phyloP scores from a whole-genome alignment of 768 basidiomycete genomes.

The Pisolithus orientalis region DNA sequence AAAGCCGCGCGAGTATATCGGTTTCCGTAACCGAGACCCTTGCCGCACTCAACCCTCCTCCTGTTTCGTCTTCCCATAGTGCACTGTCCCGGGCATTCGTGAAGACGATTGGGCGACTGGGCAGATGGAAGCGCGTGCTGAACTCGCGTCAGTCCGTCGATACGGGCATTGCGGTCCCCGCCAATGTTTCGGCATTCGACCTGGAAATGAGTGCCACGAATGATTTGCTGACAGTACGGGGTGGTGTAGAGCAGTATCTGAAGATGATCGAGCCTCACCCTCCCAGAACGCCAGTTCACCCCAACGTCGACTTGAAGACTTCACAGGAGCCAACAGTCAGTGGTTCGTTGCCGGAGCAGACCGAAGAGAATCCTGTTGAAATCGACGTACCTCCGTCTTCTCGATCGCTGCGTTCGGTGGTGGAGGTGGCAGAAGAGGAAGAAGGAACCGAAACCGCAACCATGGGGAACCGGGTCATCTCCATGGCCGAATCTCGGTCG shows the following conservation, averaged over 20 bases:
- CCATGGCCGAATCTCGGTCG: slow-evolving; percentile 14
- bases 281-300: slow-evolving; percentile 4
- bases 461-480: slow-evolving; percentile 11
- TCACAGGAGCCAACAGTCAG: neutral
- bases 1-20: slow-evolving; percentile 32
- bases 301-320: neutral
- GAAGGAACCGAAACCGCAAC: slow-evolving; percentile 11
- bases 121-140: slow-evolving; percentile 76
- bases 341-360: slow-evolving; percentile 2
- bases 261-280: slow-evolving; percentile 43
- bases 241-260: slow-evolving; percentile 63
- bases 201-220: slow-evolving; percentile 54
- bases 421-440: slow-evolving; percentile 28
- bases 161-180: slow-evolving; percentile 29
- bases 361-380: neutral
- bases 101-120: slow-evolving; percentile 76
- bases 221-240: slow-evolving; percentile 55
- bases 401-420: slow-evolving; percentile 24
- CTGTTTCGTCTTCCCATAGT: slow-evolving; percentile 47
- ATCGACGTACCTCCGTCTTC: slow-evolving; percentile 7
- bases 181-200: slow-evolving; percentile 67
- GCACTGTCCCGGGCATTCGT: slow-evolving; percentile 71
- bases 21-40: slow-evolving; percentile 13
- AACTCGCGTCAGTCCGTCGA: slow-evolving; percentile 38
- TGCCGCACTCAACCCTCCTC: slow-evolving; percentile 30